Conservation (phyloP, 768 basidiomycete genomes). For the Gyrodon lividus region DNA sequence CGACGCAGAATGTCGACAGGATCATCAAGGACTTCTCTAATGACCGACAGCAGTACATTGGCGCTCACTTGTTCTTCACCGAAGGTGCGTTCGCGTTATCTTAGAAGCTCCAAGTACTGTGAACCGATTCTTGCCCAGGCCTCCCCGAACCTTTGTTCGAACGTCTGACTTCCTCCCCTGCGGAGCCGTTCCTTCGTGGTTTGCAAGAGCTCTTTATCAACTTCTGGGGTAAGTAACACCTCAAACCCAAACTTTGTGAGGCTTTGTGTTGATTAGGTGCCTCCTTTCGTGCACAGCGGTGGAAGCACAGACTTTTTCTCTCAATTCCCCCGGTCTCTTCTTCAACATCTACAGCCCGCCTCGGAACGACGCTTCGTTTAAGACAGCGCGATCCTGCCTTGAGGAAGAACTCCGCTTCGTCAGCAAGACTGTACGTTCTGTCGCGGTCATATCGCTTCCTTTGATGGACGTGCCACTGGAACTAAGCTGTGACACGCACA, state of each 20-base stretch:
- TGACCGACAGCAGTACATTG: slow-evolving; percentile 70
- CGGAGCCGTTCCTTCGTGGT: slow-evolving; percentile 71
- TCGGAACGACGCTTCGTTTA: slow-evolving; percentile 63
- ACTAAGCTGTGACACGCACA: slow-evolving; percentile 26
- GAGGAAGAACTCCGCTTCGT: slow-evolving; percentile 84
- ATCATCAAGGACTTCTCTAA: slow-evolving; percentile 80
- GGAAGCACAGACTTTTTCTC: slow-evolving; percentile 83
- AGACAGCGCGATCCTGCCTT: slow-evolving; percentile 67
- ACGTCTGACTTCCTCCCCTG: slow-evolving; percentile 69
- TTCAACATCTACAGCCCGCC: slow-evolving; percentile 89
- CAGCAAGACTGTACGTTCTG: slow-evolving; percentile 57
- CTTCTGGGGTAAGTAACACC: slow-evolving; percentile 75
- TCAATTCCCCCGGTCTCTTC: slow-evolving; percentile 77
- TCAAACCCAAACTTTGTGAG: background rate
- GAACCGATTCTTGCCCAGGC: slow-evolving; percentile 42
- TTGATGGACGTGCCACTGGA: background rate
- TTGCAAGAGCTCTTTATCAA: slow-evolving; percentile 90
- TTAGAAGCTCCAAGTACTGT: background rate
- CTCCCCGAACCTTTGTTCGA: slow-evolving; percentile 77
- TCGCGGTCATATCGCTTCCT: background rate
- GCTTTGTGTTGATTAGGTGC: slow-evolving; percentile 9
- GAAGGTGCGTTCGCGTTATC: slow-evolving; percentile 57
- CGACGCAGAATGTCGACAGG: slow-evolving; percentile 88
- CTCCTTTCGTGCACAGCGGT: slow-evolving; percentile 49
- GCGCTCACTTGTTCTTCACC: slow-evolving; percentile 89